Evolutionary conservation across 176 grass and related monocot genomes (phyloP).

Genomic region (Musa acuminata): DNA sequence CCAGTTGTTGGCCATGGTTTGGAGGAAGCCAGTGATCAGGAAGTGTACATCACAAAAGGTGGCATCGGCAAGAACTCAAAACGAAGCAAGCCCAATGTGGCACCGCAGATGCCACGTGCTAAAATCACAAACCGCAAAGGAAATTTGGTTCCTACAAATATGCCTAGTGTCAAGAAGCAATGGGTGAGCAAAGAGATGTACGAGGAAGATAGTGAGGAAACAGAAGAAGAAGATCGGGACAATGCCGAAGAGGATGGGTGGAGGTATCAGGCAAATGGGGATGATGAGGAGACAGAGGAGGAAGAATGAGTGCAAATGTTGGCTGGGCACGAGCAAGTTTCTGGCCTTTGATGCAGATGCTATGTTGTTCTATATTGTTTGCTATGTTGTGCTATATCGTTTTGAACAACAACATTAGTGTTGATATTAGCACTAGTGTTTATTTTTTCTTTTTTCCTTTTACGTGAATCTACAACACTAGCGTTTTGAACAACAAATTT

Average conservation of each 20-base stretch:
- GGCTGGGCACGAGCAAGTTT: no score
- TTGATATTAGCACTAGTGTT: no score
- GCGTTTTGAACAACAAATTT: no score
- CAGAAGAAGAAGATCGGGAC: conserved; percentile 10
- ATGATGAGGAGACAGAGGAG: conserved; percentile 15
- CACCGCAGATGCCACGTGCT: conserved; percentile 13
- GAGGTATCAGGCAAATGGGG: conserved; percentile 10
- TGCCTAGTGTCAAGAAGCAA: conserved; percentile 28
- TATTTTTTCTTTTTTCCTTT: no score
- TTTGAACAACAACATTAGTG: no score
- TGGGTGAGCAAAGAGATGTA: conserved; percentile 2
- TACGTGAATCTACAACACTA: no score
- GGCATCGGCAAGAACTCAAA: conserved; percentile 23
- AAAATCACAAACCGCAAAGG: conserved; percentile 34
- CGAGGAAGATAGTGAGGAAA: conserved; percentile 19
- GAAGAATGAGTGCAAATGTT: conserved; percentile 10
- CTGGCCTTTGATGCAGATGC: no score
- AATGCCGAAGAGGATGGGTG: conserved; percentile 17
- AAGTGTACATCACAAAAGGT: conserved; percentile 27
- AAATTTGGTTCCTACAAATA: conserved; percentile 4
- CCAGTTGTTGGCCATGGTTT: background rate
- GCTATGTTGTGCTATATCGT: no score
- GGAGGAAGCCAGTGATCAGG: conserved; percentile 10
- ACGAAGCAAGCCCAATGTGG: conserved; percentile 32
- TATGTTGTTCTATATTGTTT: no score